These are phyloP conservation scores for Botrytis squamosa DNA, from an alignment of 2,329 filamentous ascomycete genomes.

Conservation along the genomic window DNA sequence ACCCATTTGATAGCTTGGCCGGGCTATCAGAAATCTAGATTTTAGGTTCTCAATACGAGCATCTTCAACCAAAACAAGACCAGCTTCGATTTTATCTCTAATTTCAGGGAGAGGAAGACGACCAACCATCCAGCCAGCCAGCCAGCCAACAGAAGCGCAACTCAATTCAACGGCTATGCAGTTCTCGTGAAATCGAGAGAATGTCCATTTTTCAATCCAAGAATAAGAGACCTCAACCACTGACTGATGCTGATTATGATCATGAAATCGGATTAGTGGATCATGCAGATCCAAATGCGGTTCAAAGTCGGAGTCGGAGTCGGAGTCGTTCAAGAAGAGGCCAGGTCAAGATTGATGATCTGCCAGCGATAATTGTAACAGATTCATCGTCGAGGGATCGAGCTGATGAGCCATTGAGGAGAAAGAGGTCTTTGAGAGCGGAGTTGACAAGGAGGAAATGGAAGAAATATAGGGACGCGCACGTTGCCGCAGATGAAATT, in stretches of 20 bases:
- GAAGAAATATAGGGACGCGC: constrained; percentile 41
- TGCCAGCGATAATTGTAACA: constrained; percentile 22
- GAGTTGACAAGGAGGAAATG: constrained; percentile 36
- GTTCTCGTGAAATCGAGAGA: constrained; percentile 14
- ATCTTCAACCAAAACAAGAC: neutral
- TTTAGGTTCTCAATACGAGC: neutral
- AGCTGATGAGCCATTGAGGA: constrained; percentile 32
- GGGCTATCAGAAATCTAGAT: neutral
- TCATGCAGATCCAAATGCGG: constrained; percentile 29
- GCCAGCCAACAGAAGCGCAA: neutral
- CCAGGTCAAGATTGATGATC: constrained; percentile 1
- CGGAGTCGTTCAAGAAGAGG: constrained; percentile 26
- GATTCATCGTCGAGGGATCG: constrained; percentile 32
- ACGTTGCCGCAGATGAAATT: constrained; percentile 29
- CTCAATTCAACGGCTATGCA: constrained; percentile 14
- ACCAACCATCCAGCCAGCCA: neutral
- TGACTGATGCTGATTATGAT: constrained; percentile 63
- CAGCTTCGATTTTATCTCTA: neutral
- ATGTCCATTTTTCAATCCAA: constrained; percentile 21
- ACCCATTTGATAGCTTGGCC: neutral
- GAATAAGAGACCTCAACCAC: constrained; percentile 45
- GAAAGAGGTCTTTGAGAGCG: constrained; percentile 31
- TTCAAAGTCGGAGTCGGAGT: constrained; percentile 22
- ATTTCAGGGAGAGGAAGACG: neutral
- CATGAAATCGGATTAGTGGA: constrained; percentile 72